phyloP scores from a whole-genome alignment of 2,329 filamentous ascomycete species.

The Chaetothyriales sp. region DNA sequence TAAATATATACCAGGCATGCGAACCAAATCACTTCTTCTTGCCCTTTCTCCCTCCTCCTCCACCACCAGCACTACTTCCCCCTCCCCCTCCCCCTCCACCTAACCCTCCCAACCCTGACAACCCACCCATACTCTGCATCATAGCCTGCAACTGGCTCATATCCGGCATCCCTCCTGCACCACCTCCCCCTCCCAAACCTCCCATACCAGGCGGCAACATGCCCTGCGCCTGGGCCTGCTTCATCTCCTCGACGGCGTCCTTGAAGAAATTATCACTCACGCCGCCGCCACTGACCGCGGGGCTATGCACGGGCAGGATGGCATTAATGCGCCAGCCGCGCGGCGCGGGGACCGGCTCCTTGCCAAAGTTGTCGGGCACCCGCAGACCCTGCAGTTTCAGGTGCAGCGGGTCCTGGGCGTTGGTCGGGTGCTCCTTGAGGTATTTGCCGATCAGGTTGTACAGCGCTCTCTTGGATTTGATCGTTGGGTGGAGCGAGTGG shows the following conservation, averaged over 20 bases:
- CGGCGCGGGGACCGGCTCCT: conserved; percentile 60
- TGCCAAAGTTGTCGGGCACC: conserved; percentile 51
- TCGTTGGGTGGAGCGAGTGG: conserved; percentile 32
- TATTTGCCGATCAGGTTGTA: conserved; percentile 67
- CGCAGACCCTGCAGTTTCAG: conserved; percentile 61
- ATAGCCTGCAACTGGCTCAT: conserved; percentile 15
- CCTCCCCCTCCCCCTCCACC: conserved; percentile 8
- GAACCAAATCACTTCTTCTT: conserved; percentile 13
- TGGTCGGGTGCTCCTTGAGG: conserved; percentile 63
- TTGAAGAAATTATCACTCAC: conserved; percentile 89
- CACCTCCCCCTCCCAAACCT: conserved; percentile 21
- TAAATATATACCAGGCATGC: not conserved
- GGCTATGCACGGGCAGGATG: conserved; percentile 72
- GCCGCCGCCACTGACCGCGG: conserved; percentile 80
- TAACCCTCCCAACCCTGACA: conserved; percentile 11
- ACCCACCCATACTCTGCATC: conserved; percentile 15
- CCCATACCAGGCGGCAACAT: conserved; percentile 36
- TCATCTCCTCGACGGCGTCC: conserved; percentile 95
- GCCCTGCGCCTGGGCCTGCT: conserved; percentile 28
- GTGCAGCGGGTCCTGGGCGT: conserved; percentile 52
- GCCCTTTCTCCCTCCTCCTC: conserved; percentile 10
- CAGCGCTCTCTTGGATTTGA: conserved; percentile 73
- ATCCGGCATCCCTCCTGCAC: conserved; percentile 17
- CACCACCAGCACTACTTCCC: conserved; percentile 5
- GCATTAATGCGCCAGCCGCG: conserved; percentile 81